Conservation (phyloP, 164 flowering plant species). For the Stephania cephalantha region DNA sequence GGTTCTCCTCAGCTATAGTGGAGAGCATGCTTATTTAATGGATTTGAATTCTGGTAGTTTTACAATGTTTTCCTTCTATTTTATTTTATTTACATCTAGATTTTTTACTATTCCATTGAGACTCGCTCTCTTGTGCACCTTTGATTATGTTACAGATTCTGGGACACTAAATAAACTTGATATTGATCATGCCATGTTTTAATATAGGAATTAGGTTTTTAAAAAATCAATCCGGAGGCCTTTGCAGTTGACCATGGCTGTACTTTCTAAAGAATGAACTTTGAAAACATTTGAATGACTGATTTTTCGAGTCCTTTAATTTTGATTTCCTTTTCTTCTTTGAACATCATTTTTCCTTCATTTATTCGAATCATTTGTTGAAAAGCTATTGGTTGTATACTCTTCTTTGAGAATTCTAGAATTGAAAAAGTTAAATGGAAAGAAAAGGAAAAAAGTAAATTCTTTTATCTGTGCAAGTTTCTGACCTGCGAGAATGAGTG, state of each 20-base stretch:
- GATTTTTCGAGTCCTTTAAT: neutral
- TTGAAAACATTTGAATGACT: neutral
- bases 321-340: too few species aligned
- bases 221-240: neutral
- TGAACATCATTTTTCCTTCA: neutral
- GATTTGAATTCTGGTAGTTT: slow-evolving; percentile 58
- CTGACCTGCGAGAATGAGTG: neutral
- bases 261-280: neutral
- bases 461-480: neutral
- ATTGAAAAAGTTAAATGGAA: neutral
- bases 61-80: neutral
- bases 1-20: slow-evolving; percentile 85
- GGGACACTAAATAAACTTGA: neutral
- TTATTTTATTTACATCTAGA: too few species aligned
- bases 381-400: too few species aligned
- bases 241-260: neutral
- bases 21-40: slow-evolving; percentile 92
- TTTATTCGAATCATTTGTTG: neutral
- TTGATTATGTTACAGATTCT: neutral
- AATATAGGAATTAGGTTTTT: neutral
- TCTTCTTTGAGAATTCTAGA: neutral
- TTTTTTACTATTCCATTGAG: neutral
- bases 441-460: neutral
- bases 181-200: neutral
- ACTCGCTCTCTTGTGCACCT: neutral